phyloP scores from a whole-genome alignment of 2,329 filamentous ascomycete species.

The Penicillium sp. region DNA sequence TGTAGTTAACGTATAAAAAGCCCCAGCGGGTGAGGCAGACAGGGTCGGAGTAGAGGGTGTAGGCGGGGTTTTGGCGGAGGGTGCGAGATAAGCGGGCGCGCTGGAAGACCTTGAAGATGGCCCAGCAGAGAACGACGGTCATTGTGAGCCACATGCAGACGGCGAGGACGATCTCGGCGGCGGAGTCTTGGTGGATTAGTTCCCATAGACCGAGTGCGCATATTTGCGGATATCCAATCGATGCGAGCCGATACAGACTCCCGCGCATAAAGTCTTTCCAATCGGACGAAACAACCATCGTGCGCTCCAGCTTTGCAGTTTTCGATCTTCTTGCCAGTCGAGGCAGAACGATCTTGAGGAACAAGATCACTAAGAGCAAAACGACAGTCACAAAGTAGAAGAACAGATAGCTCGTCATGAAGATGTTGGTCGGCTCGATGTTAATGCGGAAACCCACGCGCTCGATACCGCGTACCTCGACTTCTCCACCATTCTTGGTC shows the following conservation, averaged over 20 bases:
- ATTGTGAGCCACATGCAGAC: slow-evolving; percentile 87
- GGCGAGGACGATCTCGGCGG: slow-evolving; percentile 81
- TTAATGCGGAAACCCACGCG: slow-evolving; percentile 81
- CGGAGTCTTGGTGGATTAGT: slow-evolving; percentile 79
- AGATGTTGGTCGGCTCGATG: slow-evolving; percentile 89
- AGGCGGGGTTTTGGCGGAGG: slow-evolving; percentile 93
- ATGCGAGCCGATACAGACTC: slow-evolving; percentile 83
- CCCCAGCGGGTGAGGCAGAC: slow-evolving; percentile 95
- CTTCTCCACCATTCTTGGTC: slow-evolving; percentile 34
- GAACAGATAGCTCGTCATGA: slow-evolving; percentile 87
- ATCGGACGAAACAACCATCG: slow-evolving; percentile 77
- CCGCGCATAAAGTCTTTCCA: slow-evolving; percentile 93
- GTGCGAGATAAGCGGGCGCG: slow-evolving; percentile 83
- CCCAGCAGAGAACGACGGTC: slow-evolving; percentile 75
- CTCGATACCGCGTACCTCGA: slow-evolving; percentile 76
- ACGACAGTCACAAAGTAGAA: slow-evolving; percentile 84
- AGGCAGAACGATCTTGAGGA: slow-evolving; percentile 73
- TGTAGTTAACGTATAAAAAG: slow-evolving; percentile 95
- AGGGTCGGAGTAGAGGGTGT: slow-evolving; percentile 94
- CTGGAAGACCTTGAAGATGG: slow-evolving; percentile 82
- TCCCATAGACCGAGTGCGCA: slow-evolving; percentile 91
- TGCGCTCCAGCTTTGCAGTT: slow-evolving; percentile 67
- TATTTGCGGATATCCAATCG: slow-evolving; percentile 91
- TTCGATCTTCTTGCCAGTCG: slow-evolving; percentile 76
- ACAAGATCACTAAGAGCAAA: slow-evolving; percentile 72